Conservation (phyloP, 2,329 filamentous ascomycete genomes). For the Fusarium decemcellulare region DNA sequence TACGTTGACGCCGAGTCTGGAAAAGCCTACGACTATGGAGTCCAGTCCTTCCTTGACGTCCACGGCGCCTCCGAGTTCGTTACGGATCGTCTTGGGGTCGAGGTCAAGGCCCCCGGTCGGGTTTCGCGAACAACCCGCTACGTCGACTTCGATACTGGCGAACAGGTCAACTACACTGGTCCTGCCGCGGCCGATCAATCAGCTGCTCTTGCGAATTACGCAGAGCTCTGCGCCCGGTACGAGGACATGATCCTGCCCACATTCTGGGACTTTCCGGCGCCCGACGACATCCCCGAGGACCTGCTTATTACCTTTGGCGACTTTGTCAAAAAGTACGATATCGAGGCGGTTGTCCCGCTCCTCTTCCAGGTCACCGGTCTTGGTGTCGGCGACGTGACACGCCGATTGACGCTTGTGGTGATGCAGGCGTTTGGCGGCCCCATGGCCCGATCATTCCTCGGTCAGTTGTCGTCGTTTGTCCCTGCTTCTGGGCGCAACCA, state of each 20-base stretch:
- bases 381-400: slow-evolving; percentile 61
- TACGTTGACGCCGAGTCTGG: slow-evolving; percentile 59
- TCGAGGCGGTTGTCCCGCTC: slow-evolving; percentile 57
- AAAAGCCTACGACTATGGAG: slow-evolving; percentile 52
- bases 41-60: slow-evolving; percentile 55
- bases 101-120: slow-evolving; percentile 42
- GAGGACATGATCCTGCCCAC: slow-evolving; percentile 52
- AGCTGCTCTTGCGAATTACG: slow-evolving; percentile 47
- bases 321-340: slow-evolving; percentile 63
- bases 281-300: slow-evolving; percentile 46
- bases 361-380: slow-evolving; percentile 58
- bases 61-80: slow-evolving; percentile 60
- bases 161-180: slow-evolving; percentile 44
- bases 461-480: slow-evolving; percentile 47
- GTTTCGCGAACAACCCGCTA: slow-evolving; percentile 49
- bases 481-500: slow-evolving; percentile 55
- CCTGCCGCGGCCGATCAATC: slow-evolving; percentile 38
- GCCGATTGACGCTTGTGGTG: slow-evolving; percentile 60
- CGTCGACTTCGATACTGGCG: slow-evolving; percentile 56
- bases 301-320: slow-evolving; percentile 62
- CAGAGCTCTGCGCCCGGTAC: slow-evolving; percentile 48
- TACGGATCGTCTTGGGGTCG: slow-evolving; percentile 55
- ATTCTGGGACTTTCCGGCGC: slow-evolving; percentile 59
- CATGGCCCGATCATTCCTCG: slow-evolving; percentile 53
- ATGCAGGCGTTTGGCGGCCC: slow-evolving; percentile 57